Percentiles rank a stretch among this genome's conserved stretches.
These are phyloP conservation scores for Psilocybe sp. DNA, from an alignment of 768 basidiomycete species.

Conservation along the genomic window DNA sequence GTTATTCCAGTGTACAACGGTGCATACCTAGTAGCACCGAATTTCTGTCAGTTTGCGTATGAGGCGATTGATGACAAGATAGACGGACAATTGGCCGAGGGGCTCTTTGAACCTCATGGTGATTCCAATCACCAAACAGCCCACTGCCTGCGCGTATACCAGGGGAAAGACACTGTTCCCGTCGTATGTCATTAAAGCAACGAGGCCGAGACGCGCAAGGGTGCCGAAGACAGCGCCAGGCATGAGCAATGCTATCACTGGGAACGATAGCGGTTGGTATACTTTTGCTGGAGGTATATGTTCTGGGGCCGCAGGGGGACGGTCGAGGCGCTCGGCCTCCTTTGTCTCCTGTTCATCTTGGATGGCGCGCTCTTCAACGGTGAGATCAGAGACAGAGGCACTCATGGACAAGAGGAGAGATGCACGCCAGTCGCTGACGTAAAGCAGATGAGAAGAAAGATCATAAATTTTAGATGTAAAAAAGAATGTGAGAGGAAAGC, in stretches of 20 bases:
- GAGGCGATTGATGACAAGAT: constrained; percentile 21
- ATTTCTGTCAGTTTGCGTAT: background rate
- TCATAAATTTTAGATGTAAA: background rate
- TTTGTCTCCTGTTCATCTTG: constrained; percentile 14
- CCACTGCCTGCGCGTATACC: constrained; percentile 81
- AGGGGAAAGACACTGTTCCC: constrained; percentile 78
- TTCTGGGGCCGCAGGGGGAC: constrained; percentile 28
- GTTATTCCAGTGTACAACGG: constrained; percentile 87
- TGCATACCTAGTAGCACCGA: constrained; percentile 59
- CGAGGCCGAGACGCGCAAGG: constrained; percentile 76
- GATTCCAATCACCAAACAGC: constrained; percentile 92
- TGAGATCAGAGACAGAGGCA: background rate
- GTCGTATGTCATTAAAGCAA: constrained; percentile 70
- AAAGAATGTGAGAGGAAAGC: constrained; percentile 50
- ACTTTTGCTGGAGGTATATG: constrained; percentile 28
- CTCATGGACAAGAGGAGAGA: background rate
- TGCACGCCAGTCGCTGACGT: constrained; percentile 4
- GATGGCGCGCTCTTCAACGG: background rate
- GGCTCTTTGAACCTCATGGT: constrained; percentile 67
- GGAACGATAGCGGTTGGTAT: constrained; percentile 54
- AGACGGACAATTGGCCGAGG: constrained; percentile 79
- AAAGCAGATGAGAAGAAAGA: constrained; percentile 1
- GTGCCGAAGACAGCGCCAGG: constrained; percentile 85
- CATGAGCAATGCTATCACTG: constrained; percentile 68
- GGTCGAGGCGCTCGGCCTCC: constrained; percentile 32